These are phyloP conservation scores for Zostera marina DNA, from an alignment of 116 monocot species.

Conservation along the genomic window DNA sequence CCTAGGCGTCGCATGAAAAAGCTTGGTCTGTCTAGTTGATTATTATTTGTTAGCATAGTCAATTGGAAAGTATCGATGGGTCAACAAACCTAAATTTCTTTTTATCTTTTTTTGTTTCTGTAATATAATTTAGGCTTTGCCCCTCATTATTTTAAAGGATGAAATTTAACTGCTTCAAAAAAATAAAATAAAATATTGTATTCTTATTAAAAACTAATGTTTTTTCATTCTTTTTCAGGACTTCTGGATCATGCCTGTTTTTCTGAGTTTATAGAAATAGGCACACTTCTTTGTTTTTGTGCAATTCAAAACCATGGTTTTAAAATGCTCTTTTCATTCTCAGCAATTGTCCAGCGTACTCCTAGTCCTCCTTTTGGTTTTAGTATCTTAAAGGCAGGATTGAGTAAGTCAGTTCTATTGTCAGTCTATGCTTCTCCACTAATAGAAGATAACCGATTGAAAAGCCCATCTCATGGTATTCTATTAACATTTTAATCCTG, in stretches of 20 bases:
- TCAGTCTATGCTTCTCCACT: constrained; percentile 75
- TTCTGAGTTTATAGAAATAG: constrained; percentile 59
- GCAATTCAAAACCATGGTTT: constrained; percentile 86
- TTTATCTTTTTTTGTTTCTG: no score
- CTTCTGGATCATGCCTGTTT: constrained; percentile 38
- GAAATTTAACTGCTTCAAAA: no score
- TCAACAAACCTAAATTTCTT: no score
- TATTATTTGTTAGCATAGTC: no score
- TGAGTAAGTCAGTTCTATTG: constrained; percentile 73
- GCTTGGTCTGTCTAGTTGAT: no score
- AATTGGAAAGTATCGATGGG: no score
- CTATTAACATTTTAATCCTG: background rate
- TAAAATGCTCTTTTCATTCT: constrained; percentile 77
- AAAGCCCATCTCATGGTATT: constrained; percentile 45
- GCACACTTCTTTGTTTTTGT: constrained; percentile 71
- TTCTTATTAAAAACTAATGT: no score
- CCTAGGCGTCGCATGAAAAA: no score
- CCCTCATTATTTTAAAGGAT: no score
- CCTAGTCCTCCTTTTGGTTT: constrained; percentile 78
- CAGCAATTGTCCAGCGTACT: constrained; percentile 62
- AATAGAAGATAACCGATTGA: constrained; percentile 15
- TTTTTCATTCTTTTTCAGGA: constrained; percentile 27
- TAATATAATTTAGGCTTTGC: no score
- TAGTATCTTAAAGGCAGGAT: constrained; percentile 78
- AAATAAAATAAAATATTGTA: no score